phyloP scores from a whole-genome alignment of 192 early-diverging fungal species.

The Dissophora ornata region DNA sequence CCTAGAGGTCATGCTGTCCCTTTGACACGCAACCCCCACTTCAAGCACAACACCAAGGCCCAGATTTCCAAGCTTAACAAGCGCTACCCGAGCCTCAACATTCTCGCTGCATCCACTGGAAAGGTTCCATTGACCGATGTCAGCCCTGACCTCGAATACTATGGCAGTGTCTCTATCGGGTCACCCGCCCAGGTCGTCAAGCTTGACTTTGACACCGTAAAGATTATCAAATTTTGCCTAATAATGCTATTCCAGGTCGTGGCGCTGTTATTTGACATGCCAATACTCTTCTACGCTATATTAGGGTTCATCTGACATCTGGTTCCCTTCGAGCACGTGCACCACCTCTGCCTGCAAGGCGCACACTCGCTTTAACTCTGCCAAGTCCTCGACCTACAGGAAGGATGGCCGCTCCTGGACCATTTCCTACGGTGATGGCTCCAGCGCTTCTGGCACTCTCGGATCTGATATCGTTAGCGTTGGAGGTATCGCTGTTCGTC shows the following conservation, averaged over 20 bases:
- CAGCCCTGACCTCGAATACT: constrained; percentile 65
- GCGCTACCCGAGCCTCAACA: constrained; percentile 24
- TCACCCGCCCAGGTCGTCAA: constrained; percentile 73
- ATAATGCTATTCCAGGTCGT: too few relatives aligned
- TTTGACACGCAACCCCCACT: constrained; percentile 32
- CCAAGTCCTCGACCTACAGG: constrained; percentile 63
- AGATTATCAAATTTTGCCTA: background rate
- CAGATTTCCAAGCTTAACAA: constrained; percentile 34
- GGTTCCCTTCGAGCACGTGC: constrained; percentile 64
- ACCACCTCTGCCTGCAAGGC: constrained; percentile 46
- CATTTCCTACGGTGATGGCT: constrained; percentile 73
- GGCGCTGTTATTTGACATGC: too few relatives aligned
- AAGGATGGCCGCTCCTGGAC: constrained; percentile 41
- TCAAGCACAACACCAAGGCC: constrained; percentile 37
- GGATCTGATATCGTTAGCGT: constrained; percentile 61
- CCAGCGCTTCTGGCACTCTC: constrained; percentile 51
- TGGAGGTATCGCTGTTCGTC: constrained; percentile 68
- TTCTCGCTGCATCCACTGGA: constrained; percentile 14
- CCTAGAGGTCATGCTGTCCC: constrained; percentile 23
- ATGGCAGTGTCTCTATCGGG: constrained; percentile 68
- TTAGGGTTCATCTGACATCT: constrained; percentile 64
- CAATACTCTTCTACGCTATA: too few relatives aligned
- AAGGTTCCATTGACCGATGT: constrained; percentile 48
- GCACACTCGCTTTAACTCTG: constrained; percentile 61
- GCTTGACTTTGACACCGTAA: constrained; percentile 63